Evolutionary conservation across 2,329 filamentous ascomycete genomes (phyloP).

Genomic region (Cytospora leucostoma): DNA sequence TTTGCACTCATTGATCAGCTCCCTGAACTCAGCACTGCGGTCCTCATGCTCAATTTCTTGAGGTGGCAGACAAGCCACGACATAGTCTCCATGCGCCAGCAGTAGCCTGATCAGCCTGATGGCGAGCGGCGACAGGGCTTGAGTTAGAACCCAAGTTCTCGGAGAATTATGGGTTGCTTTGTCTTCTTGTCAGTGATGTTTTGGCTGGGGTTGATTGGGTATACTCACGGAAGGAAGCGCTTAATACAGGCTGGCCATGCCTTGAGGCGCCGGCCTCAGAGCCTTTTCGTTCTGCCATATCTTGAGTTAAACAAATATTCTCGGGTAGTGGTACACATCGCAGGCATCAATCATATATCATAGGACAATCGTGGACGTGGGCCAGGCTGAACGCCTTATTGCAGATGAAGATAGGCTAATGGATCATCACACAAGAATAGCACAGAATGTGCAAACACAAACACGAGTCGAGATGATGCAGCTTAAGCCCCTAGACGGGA

Average conservation of each 20-base stretch:
- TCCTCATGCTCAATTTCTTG: slow-evolving; percentile 75
- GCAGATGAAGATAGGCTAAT: slow-evolving; percentile 12
- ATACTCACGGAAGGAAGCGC: slow-evolving; percentile 55
- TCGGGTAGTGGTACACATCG: slow-evolving; percentile 21
- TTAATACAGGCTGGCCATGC: slow-evolving; percentile 47
- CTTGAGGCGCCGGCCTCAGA: slow-evolving; percentile 46
- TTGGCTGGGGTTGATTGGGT: slow-evolving; percentile 21
- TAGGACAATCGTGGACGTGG: slow-evolving; percentile 2
- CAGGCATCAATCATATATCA: slow-evolving; percentile 16
- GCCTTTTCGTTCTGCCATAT: slow-evolving; percentile 49
- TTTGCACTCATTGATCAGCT: slow-evolving; percentile 72
- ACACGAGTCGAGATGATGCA: slow-evolving; percentile 27
- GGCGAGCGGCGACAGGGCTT: slow-evolving; percentile 80
- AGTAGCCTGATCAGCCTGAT: slow-evolving; percentile 80
- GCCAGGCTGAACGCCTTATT: slow-evolving; percentile 2
- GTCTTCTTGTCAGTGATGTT: slow-evolving; percentile 39
- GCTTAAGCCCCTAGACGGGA: slow-evolving; percentile 21
- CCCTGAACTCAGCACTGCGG: slow-evolving; percentile 76
- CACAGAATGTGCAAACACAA: slow-evolving; percentile 28
- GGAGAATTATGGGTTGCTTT: slow-evolving; percentile 70
- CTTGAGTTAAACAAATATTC: slow-evolving; percentile 23
- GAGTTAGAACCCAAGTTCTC: slow-evolving; percentile 90
- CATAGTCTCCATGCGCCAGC: slow-evolving; percentile 88
- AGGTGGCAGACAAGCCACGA: slow-evolving; percentile 80
- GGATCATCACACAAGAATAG: slow-evolving; percentile 28